Conservation (phyloP, 2,329 filamentous ascomycete species). For the Coniosporium uncinatum region DNA sequence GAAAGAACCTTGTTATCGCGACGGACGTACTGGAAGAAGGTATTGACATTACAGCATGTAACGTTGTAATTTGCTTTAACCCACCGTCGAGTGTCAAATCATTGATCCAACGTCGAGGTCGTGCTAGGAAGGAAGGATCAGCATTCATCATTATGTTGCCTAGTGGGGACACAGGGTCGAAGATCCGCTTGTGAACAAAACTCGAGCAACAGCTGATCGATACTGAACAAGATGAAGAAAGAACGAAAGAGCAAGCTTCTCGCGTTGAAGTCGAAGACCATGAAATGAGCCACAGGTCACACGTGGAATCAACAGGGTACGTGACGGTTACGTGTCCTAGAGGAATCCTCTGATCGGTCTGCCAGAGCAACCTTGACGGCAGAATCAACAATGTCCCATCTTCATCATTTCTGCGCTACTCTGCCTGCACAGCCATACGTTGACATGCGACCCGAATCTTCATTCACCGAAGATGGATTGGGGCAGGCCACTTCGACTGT, state of each 20-base stretch:
- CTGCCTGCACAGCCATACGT: conserved; percentile 54
- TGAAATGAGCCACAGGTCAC: too few relatives aligned
- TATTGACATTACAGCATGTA: conserved; percentile 57
- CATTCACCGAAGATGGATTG: conserved; percentile 35
- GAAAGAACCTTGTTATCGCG: conserved; percentile 50
- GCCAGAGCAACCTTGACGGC: too few relatives aligned
- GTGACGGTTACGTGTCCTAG: too few relatives aligned
- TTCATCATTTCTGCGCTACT: conserved; percentile 74
- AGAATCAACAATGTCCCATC: too few relatives aligned
- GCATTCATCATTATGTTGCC: conserved; percentile 47
- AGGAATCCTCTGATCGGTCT: too few relatives aligned
- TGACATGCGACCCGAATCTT: conserved; percentile 64
- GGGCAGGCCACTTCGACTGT: conserved; percentile 51
- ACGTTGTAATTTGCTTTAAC: conserved; percentile 60
- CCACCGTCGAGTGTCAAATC: conserved; percentile 55
- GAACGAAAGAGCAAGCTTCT: too few relatives aligned
- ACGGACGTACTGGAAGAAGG: conserved; percentile 57
- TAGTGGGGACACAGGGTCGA: conserved; percentile 20
- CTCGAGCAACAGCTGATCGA: too few relatives aligned
- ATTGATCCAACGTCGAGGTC: conserved; percentile 59
- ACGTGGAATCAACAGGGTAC: too few relatives aligned
- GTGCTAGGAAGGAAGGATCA: conserved; percentile 52
- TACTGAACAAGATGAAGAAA: too few relatives aligned
- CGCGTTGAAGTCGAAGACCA: too few relatives aligned
- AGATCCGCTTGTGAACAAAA: too few relatives aligned